Evolutionary conservation across 108 stramenopile species (phyloP).

Genomic region (Discostella stelligeroides): DNA sequence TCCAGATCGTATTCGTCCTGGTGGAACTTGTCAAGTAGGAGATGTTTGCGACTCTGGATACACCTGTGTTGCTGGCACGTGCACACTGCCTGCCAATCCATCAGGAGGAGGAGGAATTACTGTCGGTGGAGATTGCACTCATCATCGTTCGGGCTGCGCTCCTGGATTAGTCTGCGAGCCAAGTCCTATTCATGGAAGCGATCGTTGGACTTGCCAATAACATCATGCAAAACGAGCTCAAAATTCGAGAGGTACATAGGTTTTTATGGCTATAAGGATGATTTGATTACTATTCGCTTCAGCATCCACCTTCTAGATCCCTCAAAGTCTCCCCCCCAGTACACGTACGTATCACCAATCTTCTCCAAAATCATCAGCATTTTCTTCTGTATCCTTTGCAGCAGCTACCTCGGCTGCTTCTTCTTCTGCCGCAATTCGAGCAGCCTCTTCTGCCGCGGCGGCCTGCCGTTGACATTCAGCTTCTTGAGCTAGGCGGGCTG

Average conservation of each 20-base stretch:
- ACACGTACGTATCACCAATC: constrained; percentile 86
- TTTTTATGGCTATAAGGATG: too few relatives aligned
- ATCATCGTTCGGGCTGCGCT: too few relatives aligned
- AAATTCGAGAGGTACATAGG: too few relatives aligned
- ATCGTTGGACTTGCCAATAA: too few relatives aligned
- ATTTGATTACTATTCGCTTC: too few relatives aligned
- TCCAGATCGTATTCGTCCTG: background rate
- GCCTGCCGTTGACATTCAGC: constrained; percentile 26
- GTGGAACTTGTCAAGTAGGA: background rate
- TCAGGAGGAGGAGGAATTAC: background rate
- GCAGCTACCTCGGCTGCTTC: constrained; percentile 42
- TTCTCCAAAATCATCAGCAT: constrained; percentile 75
- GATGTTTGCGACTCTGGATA: background rate
- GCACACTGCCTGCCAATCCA: background rate
- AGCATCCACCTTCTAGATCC: too few relatives aligned
- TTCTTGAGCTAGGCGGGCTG: constrained; percentile 40
- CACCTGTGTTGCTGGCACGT: background rate
- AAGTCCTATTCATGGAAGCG: too few relatives aligned
- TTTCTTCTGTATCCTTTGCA: constrained; percentile 35
- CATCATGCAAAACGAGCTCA: too few relatives aligned
- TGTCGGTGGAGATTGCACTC: too few relatives aligned
- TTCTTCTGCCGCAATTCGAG: constrained; percentile 50
- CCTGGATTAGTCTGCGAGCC: too few relatives aligned
- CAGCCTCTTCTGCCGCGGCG: constrained; percentile 42
- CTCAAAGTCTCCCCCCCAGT: too few relatives aligned